These are phyloP conservation scores for Angomonas deanei DNA, from an alignment of 208 protist genomes.

Conservation along the genomic window DNA sequence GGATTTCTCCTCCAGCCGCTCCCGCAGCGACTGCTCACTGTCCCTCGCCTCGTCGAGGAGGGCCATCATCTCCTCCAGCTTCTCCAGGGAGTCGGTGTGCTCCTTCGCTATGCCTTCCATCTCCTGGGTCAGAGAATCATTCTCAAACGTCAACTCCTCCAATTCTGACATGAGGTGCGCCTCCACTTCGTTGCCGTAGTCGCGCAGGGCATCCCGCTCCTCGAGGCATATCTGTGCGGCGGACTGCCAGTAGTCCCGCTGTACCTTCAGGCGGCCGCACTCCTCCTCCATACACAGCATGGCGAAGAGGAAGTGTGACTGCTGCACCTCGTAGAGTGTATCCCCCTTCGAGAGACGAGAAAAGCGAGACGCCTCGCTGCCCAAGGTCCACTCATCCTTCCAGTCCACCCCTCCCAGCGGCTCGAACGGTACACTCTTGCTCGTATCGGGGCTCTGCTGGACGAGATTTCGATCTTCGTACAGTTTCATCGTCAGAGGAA, in stretches of 20 bases:
- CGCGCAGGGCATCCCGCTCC: neutral
- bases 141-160: too few relatives aligned
- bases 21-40: constrained; percentile 23
- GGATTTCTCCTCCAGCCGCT: constrained; percentile 20
- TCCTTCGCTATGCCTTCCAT: constrained; percentile 25
- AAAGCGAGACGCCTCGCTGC: constrained; percentile 14
- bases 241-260: constrained; percentile 15
- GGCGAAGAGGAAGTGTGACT: constrained; percentile 17
- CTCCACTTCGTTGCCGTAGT: neutral
- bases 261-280: constrained; percentile 26
- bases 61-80: constrained; percentile 54
- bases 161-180: neutral
- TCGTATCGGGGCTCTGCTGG: too few relatives aligned
- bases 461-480: too few relatives aligned
- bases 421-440: too few relatives aligned
- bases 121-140: constrained; percentile 21
- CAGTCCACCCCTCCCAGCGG: constrained; percentile 11
- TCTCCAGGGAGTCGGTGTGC: constrained; percentile 36
- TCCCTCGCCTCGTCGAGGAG: constrained; percentile 42
- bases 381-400: too few relatives aligned
- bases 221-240: neutral
- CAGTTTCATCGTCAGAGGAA: too few relatives aligned
- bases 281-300: constrained; percentile 23
- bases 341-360: constrained; percentile 25
- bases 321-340: constrained; percentile 16